Percentiles rank a stretch among this genome's conserved stretches.
Evolutionary conservation across 2,329 filamentous ascomycete species (phyloP).

Genomic region (Delphinella strobiligena): DNA sequence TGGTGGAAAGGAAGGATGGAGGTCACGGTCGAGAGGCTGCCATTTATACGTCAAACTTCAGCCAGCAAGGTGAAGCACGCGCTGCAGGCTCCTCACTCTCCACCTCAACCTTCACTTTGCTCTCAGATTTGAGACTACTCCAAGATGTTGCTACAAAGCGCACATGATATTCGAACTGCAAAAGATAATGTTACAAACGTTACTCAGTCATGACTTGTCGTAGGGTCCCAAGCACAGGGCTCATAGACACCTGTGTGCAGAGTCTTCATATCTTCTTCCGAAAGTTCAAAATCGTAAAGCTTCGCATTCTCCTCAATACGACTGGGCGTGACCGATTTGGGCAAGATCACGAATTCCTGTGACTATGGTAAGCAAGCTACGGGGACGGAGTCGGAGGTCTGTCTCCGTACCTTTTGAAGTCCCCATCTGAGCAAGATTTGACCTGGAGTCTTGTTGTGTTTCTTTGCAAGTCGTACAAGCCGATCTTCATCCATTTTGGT

Average conservation of each 20-base stretch:
- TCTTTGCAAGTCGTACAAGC: slow-evolving; percentile 39
- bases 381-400: neutral
- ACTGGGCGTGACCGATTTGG: slow-evolving; percentile 48
- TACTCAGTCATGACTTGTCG: slow-evolving; percentile 25
- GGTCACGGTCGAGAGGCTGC: too few relatives aligned
- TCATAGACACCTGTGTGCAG: slow-evolving; percentile 44
- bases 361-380: neutral
- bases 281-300: slow-evolving; percentile 49
- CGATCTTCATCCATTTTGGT: slow-evolving; percentile 41
- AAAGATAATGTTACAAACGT: too few relatives aligned
- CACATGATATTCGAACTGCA: too few relatives aligned
- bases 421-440: slow-evolving; percentile 52
- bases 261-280: slow-evolving; percentile 44
- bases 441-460: slow-evolving; percentile 45
- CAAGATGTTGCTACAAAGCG: too few relatives aligned
- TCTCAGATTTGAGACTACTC: too few relatives aligned
- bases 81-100: too few relatives aligned
- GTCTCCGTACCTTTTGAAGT: slow-evolving; percentile 40
- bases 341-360: slow-evolving; percentile 49
- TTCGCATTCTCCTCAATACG: slow-evolving; percentile 50
- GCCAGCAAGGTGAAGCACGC: too few relatives aligned
- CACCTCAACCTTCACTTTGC: too few relatives aligned
- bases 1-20: too few relatives aligned
- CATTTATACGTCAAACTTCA: too few relatives aligned
- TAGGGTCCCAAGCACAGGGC: slow-evolving; percentile 49